Base-by-base conservation (phyloP, 108 stramenopile species). In the Schizochytrium sp. region DNA sequence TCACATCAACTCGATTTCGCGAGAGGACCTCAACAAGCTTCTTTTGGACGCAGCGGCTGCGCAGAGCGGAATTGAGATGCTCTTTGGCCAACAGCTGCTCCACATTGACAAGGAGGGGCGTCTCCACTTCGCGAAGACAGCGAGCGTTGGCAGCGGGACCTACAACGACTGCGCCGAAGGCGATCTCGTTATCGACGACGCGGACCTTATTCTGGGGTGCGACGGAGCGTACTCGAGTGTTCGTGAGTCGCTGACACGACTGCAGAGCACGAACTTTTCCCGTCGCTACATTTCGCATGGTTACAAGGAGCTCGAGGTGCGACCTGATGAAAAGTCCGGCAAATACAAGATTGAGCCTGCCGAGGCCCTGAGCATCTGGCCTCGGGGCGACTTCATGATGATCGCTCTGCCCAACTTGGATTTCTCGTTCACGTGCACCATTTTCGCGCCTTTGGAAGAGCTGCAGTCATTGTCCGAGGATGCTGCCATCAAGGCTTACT, bases 221-320 rank as follows among this genome's bases (percentile, higher is more conserved):
- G 95, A 96, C 72, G 96, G 96, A 4, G 94, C 94, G 63, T 93
- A 94, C 71, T 94, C 93, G 88, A 72, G 91, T 88, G 95, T 96
- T 25, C 89, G 95, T 6, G 92, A 92, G 48, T 90, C 88, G 71
- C 59, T 95, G 25, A 51, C 87, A 34, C 41, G 60, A 12, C n/a
- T 45, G 23, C 47, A 60, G 12, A 28, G 92, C 5, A 53, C 41
- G 5, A 57, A 59, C 34, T 92, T 89, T 90, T 25, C 57, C 14
- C 69, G 88, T 48, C 28, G 28, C 6, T 90, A 69, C 60, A 58
- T 90, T 23, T 58, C 92, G 25, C 91, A 93, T 14, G 87, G 91
- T 23, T 95, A 96, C 88, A 96, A 96, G 91, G 93, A 93, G 51
- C 87, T 95, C 58, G 91, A 93, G 90, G 57, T 96, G 44, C 93